Percentiles rank a stretch among this genome's conserved stretches.
Conservation (phyloP, 2,329 filamentous ascomycete species). For the Fusarium hainanense region DNA sequence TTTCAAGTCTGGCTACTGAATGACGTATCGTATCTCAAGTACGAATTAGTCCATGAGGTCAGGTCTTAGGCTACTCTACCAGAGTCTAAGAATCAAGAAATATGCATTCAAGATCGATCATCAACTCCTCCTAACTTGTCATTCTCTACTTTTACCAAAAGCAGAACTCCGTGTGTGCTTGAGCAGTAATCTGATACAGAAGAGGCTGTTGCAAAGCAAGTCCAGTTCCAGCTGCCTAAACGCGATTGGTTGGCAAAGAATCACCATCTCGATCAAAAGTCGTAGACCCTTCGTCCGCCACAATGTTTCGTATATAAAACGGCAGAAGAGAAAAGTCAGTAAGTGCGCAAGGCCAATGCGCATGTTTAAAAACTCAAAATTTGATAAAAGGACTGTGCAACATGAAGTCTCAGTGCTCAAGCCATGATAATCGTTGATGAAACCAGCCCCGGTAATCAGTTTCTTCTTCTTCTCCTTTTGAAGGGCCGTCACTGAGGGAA, state of each 20-base stretch:
- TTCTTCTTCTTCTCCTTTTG: neutral
- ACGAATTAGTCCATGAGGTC: neutral
- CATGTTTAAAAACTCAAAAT: neutral
- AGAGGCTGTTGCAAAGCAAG: neutral
- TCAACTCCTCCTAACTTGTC: neutral
- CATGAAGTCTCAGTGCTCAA: constrained; percentile 13
- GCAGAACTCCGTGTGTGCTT: neutral
- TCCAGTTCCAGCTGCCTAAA: neutral
- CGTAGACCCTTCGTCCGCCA: neutral
- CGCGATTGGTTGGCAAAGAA: neutral
- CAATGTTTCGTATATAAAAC: constrained; percentile 10
- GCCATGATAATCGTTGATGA: constrained; percentile 3
- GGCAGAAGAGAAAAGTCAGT: neutral
- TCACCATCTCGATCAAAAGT: neutral
- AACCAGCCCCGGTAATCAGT: neutral
- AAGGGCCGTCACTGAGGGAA: neutral
- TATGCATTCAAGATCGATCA: neutral
- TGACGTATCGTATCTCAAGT: neutral
- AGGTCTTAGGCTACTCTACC: neutral
- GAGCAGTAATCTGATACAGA: neutral
- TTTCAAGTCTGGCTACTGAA: neutral
- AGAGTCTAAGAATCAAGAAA: neutral
- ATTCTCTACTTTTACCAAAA: neutral
- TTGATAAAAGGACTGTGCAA: constrained; percentile 7
- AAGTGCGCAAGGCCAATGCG: neutral